phyloP scores from a whole-genome alignment of 192 early-diverging fungal species.

The Spinellus fusiger region DNA sequence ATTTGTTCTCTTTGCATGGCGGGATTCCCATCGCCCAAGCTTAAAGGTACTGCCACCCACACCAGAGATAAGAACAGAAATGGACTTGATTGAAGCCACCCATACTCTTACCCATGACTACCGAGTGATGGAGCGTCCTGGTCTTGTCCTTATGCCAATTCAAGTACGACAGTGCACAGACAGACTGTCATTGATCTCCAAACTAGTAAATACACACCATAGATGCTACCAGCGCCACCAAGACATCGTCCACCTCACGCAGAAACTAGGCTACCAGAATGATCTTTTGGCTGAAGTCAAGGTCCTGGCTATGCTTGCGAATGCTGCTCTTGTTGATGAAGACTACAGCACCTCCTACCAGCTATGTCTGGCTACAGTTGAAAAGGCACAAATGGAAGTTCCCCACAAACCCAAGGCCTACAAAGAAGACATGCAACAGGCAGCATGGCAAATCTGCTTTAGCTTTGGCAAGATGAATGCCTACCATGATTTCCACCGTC shows the following conservation, averaged over 20 bases:
- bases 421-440: conserved; percentile 22
- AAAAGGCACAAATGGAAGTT: conserved; percentile 24
- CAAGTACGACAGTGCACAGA: conserved; percentile 61
- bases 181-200: conserved; percentile 53
- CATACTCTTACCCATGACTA: conserved; percentile 49
- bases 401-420: conserved; percentile 1
- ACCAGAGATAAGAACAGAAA: conserved; percentile 44
- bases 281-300: conserved; percentile 42
- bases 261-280: conserved; percentile 41
- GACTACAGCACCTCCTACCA: conserved; percentile 47
- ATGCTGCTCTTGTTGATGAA: conserved; percentile 51
- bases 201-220: conserved; percentile 46
- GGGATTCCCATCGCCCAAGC: conserved; percentile 22
- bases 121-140: conserved; percentile 39
- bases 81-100: conserved; percentile 67
- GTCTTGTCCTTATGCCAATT: conserved; percentile 57
- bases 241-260: conserved; percentile 49
- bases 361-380: conserved; percentile 57
- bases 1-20: neutral
- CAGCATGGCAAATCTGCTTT: conserved; percentile 35
- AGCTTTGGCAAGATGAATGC: conserved; percentile 37
- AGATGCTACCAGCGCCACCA: conserved; percentile 43
- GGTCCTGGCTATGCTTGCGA: conserved; percentile 56
- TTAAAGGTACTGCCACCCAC: conserved; percentile 56
- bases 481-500: conserved; percentile 36